Conservation (phyloP, 2,329 filamentous ascomycete species). For the Colletotrichum lindemuthianum region DNA sequence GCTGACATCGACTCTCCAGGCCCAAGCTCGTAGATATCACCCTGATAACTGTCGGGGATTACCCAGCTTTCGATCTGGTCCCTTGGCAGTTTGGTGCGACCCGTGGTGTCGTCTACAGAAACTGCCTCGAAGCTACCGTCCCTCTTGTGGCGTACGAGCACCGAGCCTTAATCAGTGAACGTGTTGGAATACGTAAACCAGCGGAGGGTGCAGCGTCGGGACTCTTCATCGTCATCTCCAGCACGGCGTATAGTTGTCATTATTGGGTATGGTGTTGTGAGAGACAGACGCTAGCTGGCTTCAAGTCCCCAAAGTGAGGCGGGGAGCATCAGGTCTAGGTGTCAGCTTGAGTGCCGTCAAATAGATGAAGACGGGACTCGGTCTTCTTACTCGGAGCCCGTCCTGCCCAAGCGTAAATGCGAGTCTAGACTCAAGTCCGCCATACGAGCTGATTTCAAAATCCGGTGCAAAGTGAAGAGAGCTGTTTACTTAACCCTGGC, state of each 20-base stretch:
- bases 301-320: not conserved
- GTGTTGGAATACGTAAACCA: not conserved
- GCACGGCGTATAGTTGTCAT: constrained; percentile 3
- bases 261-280: not conserved
- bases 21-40: not conserved
- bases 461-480: no score
- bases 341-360: no score
- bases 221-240: not conserved
- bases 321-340: not conserved
- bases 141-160: not conserved
- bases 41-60: not conserved
- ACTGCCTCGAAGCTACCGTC: not conserved
- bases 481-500: no score
- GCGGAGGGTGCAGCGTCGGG: not conserved
- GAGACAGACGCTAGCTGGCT: not conserved
- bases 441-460: no score
- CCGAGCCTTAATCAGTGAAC: not conserved
- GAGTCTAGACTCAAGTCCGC: no score
- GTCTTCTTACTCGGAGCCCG: no score
- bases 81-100: not conserved
- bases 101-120: not conserved
- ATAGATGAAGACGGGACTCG: no score
- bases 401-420: no score
- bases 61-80: not conserved
- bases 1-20: not conserved